phyloP scores from a whole-genome alignment of 2,329 filamentous ascomycete genomes.

The Pezicula radicicola region DNA sequence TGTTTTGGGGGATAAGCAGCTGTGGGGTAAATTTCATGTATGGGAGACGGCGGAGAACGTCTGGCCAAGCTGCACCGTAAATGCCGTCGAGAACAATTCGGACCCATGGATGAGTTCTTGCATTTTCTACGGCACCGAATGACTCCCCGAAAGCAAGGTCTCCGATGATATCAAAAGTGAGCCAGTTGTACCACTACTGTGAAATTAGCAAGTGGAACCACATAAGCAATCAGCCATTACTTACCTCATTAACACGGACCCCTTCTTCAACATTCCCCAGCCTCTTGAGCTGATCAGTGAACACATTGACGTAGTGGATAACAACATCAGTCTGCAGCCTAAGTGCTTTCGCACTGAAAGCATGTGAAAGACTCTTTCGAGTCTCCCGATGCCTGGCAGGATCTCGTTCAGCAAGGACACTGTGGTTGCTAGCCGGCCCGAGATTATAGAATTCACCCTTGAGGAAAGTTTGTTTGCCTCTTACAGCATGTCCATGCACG shows the following conservation, averaged over 20 bases:
- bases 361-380: conserved; percentile 1
- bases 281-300: neutral
- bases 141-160: conserved; percentile 39
- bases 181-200: conserved; percentile 27
- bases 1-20: too few species aligned
- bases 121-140: conserved; percentile 27
- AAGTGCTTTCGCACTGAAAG: neutral
- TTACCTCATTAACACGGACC: conserved; percentile 18
- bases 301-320: conserved; percentile 10
- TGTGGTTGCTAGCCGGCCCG: neutral
- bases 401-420: conserved; percentile 4
- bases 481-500: conserved; percentile 4
- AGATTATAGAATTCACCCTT: conserved; percentile 2
- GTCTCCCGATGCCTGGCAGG: conserved; percentile 7
- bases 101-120: too few species aligned
- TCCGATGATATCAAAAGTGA: too few species aligned
- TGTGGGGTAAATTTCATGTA: too few species aligned
- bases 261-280: neutral
- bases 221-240: too few species aligned
- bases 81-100: too few species aligned
- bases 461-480: neutral
- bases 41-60: too few species aligned
- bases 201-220: too few species aligned
- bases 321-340: conserved; percentile 25
- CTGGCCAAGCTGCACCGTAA: too few species aligned